Conservation (phyloP, 805 yeast species). For the Wickerhamiella sorbophila region DNA sequence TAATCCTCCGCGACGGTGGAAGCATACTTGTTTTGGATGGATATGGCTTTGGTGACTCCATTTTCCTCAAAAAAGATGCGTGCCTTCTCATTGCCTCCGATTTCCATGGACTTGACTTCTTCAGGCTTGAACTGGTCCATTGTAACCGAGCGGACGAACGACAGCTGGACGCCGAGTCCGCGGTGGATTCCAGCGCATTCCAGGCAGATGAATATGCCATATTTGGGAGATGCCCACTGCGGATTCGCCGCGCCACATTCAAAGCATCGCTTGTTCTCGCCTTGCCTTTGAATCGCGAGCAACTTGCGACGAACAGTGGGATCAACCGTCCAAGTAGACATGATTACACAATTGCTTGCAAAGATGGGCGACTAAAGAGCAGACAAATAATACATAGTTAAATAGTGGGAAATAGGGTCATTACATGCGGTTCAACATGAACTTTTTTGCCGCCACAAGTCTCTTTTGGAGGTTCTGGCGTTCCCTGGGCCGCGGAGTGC, state of each 20-base stretch:
- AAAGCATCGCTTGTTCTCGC: conserved; percentile 75
- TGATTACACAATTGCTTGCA: conserved; percentile 24
- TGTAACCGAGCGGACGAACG: conserved; percentile 90
- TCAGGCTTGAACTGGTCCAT: conserved; percentile 98
- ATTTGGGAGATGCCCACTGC: conserved; percentile 98
- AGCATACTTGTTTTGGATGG: conserved; percentile 65
- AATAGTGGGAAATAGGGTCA: neutral
- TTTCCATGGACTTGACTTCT: conserved; percentile 79
- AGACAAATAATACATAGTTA: no score
- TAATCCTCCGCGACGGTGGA: conserved; percentile 92
- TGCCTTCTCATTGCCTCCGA: conserved; percentile 80
- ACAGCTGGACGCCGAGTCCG: conserved; percentile 91
- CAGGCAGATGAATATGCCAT: conserved; percentile 90
- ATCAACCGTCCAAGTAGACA: conserved; percentile 71
- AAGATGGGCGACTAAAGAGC: neutral
- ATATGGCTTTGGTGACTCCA: conserved; percentile 51
- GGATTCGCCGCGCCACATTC: conserved; percentile 95
- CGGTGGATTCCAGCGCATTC: conserved; percentile 95
- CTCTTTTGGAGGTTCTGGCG: neutral
- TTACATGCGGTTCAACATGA: neutral
- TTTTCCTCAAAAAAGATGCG: conserved; percentile 50
- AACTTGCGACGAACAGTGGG: conserved; percentile 71
- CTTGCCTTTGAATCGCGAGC: conserved; percentile 58
- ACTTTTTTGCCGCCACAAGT: conserved; percentile 2
- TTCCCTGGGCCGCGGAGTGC: conserved; percentile 2